A percentile compares a stretch with the other conserved stretches of the same genome.
Evolutionary conservation across 345 rosid species (phyloP).

Genomic region (Heritiera fomes): DNA sequence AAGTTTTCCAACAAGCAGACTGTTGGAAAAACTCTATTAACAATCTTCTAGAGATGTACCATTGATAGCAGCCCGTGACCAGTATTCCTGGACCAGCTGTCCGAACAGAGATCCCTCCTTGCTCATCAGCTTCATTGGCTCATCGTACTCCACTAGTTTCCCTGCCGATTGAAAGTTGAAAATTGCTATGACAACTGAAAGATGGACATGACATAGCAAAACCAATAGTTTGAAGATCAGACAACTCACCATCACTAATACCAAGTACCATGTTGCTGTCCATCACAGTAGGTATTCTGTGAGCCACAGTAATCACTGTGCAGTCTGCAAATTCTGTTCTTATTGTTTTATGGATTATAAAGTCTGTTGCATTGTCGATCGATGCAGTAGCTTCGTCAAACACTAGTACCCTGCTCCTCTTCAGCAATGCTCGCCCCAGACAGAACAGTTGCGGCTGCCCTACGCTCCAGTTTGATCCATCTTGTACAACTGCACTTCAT

Average conservation of each 20-base stretch:
- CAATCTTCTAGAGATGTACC: neutral
- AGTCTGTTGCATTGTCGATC: slow-evolving; percentile 56
- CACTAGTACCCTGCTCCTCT: slow-evolving; percentile 51
- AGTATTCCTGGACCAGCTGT: slow-evolving; percentile 42
- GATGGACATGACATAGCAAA: neutral
- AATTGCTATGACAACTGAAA: neutral
- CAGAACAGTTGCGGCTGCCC: slow-evolving; percentile 65
- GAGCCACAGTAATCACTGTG: slow-evolving; percentile 64
- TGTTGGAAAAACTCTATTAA: neutral
- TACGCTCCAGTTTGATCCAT: slow-evolving; percentile 72
- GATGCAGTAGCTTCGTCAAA: slow-evolving; percentile 76
- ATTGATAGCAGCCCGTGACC: slow-evolving; percentile 18
- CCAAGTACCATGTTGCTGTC: slow-evolving; percentile 63
- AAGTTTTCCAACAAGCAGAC: neutral
- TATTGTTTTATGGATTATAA: slow-evolving; percentile 54
- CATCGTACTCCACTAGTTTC: slow-evolving; percentile 42
- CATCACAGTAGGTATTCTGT: slow-evolving; percentile 66
- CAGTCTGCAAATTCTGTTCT: slow-evolving; percentile 50
- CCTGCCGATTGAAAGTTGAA: slow-evolving; percentile 27
- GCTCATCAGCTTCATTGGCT: slow-evolving; percentile 39
- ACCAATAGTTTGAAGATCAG: neutral
- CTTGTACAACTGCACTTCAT: slow-evolving; percentile 46
- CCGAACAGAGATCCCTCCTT: slow-evolving; percentile 43
- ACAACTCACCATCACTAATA: slow-evolving; percentile 50
- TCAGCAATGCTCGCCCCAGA: slow-evolving; percentile 57